phyloP scores from a whole-genome alignment of 139 green algal genomes.

The Picochlorum sp. region DNA sequence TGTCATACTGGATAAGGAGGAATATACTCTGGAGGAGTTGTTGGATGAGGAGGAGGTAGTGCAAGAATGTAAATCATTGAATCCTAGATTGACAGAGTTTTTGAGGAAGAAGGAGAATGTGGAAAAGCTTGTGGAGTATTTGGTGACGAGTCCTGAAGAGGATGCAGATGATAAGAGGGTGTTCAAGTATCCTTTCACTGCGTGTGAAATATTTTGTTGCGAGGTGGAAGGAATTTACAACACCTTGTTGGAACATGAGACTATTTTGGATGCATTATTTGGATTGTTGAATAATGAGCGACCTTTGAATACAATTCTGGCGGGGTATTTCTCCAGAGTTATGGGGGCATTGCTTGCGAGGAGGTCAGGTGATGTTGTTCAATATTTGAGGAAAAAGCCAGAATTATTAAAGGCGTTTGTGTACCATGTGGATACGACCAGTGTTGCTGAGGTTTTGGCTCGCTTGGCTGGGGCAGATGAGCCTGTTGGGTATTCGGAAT shows the following conservation, averaged over 20 bases:
- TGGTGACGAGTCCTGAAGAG: constrained; percentile 39
- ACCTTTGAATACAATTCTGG: constrained; percentile 64
- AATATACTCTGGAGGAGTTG: constrained; percentile 85
- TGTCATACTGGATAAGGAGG: constrained; percentile 79
- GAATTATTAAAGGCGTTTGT: constrained; percentile 37
- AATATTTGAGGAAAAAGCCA: constrained; percentile 50
- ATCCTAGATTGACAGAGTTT: constrained; percentile 73
- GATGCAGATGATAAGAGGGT: constrained; percentile 49
- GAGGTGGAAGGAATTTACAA: constrained; percentile 92
- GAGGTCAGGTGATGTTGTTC: constrained; percentile 51
- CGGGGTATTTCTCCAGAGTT: constrained; percentile 90
- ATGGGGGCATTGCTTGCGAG: constrained; percentile 65
- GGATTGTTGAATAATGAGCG: constrained; percentile 45
- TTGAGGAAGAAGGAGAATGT: constrained; percentile 59
- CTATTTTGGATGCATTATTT: constrained; percentile 76
- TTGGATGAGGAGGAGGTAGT: constrained; percentile 92
- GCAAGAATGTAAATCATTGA: constrained; percentile 87
- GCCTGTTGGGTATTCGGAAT: constrained; percentile 30
- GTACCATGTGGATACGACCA: constrained; percentile 69
- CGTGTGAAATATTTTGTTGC: constrained; percentile 95
- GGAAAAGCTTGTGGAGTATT: constrained; percentile 64
- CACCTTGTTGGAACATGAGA: constrained; percentile 69
- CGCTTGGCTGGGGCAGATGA: constrained; percentile 79
- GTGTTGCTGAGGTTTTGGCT: constrained; percentile 73
- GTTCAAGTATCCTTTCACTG: constrained; percentile 92